Evolutionary conservation across 805 yeast species (phyloP), one percentile per base, ranked within the genome.

Genomic region (Nadsonia fulvescens): DNA sequence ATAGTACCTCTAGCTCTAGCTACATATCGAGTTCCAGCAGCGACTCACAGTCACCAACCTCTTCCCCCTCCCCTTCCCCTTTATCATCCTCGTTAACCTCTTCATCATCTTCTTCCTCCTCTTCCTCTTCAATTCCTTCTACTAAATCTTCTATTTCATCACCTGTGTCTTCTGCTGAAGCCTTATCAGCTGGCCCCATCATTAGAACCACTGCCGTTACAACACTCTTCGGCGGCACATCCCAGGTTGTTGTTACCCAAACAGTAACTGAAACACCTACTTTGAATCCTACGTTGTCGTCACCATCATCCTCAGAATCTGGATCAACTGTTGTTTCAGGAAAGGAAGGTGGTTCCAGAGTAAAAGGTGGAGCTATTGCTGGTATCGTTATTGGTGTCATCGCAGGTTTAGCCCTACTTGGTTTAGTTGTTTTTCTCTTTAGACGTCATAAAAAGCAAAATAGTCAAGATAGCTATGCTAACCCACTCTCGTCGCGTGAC

Each of bases 351-450:
- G n/a, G n/a, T n/a, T n/a, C n/a, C n/a, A n/a, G n/a, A n/a, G n/a
- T n/a, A n/a, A n/a, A 44, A 9, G 48, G 49, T 14, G 74, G 74
- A 10, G 70, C 70, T 12, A 65, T 66, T 29, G 73, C 70, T 6
- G 74, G 74, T 23, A 61, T 67, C 14, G 73, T 64, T n/a, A 51
- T 64, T 20, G 74, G 73, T 14, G 56, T 53, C 5, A 49, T 66
- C 7, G 52, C 44, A 12, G 73, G 70, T 32, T 42, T 58, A 1
- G 53, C 53, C 3, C 45, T 49, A 2, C 18, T 61, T 2, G 61
- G 54, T 1, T 49, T 51, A 5, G 36, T 62, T 6, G 43, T 61
- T 5, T 41, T 62, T 23, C 49, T 66, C 38, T 36, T 64, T 16
- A 38, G 57, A 33, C 48, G 58, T 40, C 51, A 59, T 29, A 56